Evolutionary conservation across 2,329 filamentous ascomycete genomes (phyloP).

Genomic region (Botryosphaeria dothidea): DNA sequence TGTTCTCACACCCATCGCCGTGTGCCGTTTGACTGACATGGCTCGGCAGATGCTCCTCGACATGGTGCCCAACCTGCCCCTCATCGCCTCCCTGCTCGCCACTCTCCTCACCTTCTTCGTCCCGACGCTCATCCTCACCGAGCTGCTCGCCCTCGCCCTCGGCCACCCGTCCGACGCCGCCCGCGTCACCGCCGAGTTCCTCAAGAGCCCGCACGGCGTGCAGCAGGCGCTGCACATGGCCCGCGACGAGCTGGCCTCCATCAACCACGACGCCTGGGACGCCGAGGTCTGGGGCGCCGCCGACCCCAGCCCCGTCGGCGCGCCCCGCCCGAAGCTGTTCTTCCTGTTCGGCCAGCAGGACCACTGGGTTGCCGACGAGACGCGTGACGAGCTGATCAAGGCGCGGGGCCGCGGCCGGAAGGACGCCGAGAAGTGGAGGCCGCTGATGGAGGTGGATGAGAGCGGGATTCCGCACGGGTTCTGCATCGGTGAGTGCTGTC

Average conservation of each 20-base stretch:
- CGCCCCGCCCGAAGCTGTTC: constrained; percentile 47
- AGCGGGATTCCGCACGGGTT: constrained; percentile 60
- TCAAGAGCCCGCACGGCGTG: constrained; percentile 52
- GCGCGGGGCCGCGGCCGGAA: constrained; percentile 37
- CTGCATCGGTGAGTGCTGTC: constrained; percentile 55
- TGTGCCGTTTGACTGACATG: too few relatives aligned
- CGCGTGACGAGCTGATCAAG: constrained; percentile 56
- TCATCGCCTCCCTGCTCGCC: constrained; percentile 38
- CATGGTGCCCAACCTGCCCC: constrained; percentile 23
- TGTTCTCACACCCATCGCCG: constrained; percentile 25
- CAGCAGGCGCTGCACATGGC: constrained; percentile 61
- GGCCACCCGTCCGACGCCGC: constrained; percentile 46
- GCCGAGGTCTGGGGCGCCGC: constrained; percentile 60
- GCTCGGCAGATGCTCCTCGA: constrained; percentile 18
- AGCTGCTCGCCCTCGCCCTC: constrained; percentile 46
- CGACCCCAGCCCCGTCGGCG: constrained; percentile 17
- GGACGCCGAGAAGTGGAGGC: constrained; percentile 42
- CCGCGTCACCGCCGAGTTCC: constrained; percentile 51
- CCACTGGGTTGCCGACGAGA: constrained; percentile 62
- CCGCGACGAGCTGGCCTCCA: constrained; percentile 58
- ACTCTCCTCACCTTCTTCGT: constrained; percentile 45
- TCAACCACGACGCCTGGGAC: constrained; percentile 58
- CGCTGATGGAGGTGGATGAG: constrained; percentile 58
- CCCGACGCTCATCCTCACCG: constrained; percentile 41
- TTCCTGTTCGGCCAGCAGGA: constrained; percentile 63